Conservation (phyloP, 208 protist species). For the Leishmania mexicana region DNA sequence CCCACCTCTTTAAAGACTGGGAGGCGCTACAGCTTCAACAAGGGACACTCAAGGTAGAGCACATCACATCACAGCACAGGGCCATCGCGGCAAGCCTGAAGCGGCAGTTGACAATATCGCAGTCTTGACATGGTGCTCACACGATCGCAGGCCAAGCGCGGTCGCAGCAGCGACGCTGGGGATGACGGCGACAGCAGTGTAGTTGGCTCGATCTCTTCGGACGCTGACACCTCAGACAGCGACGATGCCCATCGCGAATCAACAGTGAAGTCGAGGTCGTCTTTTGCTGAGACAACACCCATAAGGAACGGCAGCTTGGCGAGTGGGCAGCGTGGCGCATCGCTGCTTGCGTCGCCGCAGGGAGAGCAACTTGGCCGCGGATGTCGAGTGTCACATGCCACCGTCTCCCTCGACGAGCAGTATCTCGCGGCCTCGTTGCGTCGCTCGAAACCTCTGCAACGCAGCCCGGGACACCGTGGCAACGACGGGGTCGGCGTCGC, state of each 20-base stretch:
- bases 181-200: conserved; percentile 6
- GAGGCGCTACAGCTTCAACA: not conserved
- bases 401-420: conserved; percentile 48
- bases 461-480: not conserved
- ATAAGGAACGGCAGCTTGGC: not conserved
- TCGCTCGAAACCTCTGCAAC: conserved; percentile 3
- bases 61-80: not conserved
- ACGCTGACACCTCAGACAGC: conserved; percentile 15
- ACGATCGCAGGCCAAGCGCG: conserved; percentile 19
- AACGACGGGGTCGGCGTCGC: not conserved
- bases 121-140: conserved; percentile 23
- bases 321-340: not conserved
- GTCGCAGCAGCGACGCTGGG: conserved; percentile 11
- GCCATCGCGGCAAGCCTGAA: not conserved
- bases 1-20: not conserved
- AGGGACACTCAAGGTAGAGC: not conserved
- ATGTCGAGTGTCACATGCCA: conserved; percentile 47
- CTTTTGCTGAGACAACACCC: not conserved
- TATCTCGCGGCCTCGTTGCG: conserved; percentile 35
- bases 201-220: conserved; percentile 9
- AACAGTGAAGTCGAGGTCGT: not conserved
- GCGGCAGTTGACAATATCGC: not conserved
- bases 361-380: conserved; percentile 66
- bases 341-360: not conserved
- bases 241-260: not conserved